Evolutionary conservation across 2,329 filamentous ascomycete species (phyloP), one percentile per base, ranked within the genome.

Genomic region (Colletotrichum simmondsii): DNA sequence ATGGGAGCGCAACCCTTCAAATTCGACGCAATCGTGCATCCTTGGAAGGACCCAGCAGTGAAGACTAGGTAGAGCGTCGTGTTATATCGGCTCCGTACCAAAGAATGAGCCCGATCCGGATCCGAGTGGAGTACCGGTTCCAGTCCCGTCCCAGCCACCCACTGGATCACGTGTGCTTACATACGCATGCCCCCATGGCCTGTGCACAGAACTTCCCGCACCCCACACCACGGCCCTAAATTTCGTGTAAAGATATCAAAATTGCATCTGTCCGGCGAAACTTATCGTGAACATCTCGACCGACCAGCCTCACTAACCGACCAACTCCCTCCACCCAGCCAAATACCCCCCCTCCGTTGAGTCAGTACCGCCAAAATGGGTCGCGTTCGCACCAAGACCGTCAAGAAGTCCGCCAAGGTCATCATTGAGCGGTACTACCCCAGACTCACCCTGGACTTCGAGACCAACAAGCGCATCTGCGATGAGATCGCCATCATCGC

Each of bases 401-500:
- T 91, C 80, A 91, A 91, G 89, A 91, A 91, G 88, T 91, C 89
- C 91, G 95, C 97, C 90, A 99, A 99, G 94, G 95, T 98, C 92
- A 96, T 98, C 90, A 98, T 99, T 88, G 95, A 98, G 93, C 92
- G 94, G 79, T 97, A 97, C 91, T 97, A 97, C 90, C 97, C 97
- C 85, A 95, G 95, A 89, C 91, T 99, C 86, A 98, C 95, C 78
- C 94, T 98, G 84, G 97, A 99, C 91, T 99, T 99, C 90, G 97
- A 99, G 93, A 98, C 94, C 92, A 98, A 98, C 94, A 98, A 98
- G 94, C 92, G 95, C 83, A 97, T 98, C 83, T 98, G 97, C 90
- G 97, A 98, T 95, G 97, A 99, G 90, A 97, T 99, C 82, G 97
- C 97, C 84, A 97, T 99, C 87, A 99, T 99, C 85, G 95, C 97